Conservation (phyloP, 2,329 filamentous ascomycete genomes). For the Didymella exigua region DNA sequence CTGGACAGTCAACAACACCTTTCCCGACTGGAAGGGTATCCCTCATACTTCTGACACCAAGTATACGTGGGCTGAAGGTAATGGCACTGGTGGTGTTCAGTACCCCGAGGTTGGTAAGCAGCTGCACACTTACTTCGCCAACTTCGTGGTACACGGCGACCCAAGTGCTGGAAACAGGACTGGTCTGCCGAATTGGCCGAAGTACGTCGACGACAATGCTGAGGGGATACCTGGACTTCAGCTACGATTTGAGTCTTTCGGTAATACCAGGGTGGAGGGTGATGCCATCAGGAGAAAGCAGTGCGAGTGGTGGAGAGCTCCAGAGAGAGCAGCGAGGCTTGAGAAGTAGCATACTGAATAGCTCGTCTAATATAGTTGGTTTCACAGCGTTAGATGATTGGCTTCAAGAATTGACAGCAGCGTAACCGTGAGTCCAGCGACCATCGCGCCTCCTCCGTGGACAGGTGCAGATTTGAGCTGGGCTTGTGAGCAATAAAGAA, state of each 20-base stretch:
- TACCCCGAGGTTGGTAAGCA: conserved; percentile 48
- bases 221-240: conserved; percentile 25
- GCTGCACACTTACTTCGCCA: conserved; percentile 49
- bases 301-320: conserved; percentile 40
- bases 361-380: too few species aligned
- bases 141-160: conserved; percentile 49
- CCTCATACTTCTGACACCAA: conserved; percentile 41
- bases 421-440: too few species aligned
- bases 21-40: conserved; percentile 28
- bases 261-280: conserved; percentile 31
- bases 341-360: conserved; percentile 35
- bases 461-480: too few species aligned
- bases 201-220: conserved; percentile 35
- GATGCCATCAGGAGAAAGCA: conserved; percentile 32
- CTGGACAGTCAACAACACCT: conserved; percentile 31
- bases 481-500: too few species aligned
- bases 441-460: too few species aligned
- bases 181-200: conserved; percentile 47
- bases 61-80: conserved; percentile 57
- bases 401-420: too few species aligned
- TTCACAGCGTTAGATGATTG: too few species aligned
- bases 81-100: conserved; percentile 51
- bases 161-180: conserved; percentile 41
- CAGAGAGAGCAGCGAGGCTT: conserved; percentile 23
- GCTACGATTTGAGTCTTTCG: conserved; percentile 33